Conservation (phyloP, 768 basidiomycete species). For the Pseudohyphozyma bogoriensis region DNA sequence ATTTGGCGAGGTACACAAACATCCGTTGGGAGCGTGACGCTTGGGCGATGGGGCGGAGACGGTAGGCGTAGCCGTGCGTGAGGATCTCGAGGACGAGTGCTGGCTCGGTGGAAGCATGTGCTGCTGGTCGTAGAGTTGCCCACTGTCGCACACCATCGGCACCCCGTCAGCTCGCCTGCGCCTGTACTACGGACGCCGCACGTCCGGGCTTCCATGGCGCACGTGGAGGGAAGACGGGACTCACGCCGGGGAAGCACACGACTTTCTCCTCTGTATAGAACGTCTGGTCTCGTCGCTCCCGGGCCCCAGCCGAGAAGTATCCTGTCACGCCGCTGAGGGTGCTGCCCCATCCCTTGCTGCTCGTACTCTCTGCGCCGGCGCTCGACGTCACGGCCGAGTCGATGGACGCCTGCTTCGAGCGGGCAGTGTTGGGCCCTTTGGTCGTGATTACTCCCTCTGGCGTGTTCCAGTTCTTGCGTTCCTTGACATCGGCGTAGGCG, state of each 20-base stretch:
- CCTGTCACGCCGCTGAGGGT: no score
- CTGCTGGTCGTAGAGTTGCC: constrained; percentile 15
- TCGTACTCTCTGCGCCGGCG: no score
- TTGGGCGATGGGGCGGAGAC: constrained; percentile 17
- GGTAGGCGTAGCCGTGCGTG: constrained; percentile 24
- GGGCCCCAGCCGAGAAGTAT: not conserved
- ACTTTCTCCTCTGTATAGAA: constrained; percentile 14
- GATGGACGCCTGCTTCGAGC: no score
- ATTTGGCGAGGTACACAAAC: constrained; percentile 30
- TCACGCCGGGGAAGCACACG: constrained; percentile 25
- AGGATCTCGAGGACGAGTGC: constrained; percentile 13
- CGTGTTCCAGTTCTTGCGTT: no score
- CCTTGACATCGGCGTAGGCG: no score
- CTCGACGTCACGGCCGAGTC: no score
- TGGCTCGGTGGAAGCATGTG: constrained; percentile 11
- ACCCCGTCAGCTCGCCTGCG: no score
- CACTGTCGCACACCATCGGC: not conserved
- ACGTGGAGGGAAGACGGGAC: not conserved
- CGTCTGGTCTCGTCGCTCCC: not conserved
- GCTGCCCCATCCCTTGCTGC: no score
- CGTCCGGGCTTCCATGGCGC: no score
- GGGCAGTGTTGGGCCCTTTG: no score
- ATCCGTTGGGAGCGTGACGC: constrained; percentile 31
- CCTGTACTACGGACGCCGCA: no score
- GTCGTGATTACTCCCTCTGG: no score